phyloP scores from a whole-genome alignment of 805 yeast species.

The Hanseniaspora clermontiae region DNA sequence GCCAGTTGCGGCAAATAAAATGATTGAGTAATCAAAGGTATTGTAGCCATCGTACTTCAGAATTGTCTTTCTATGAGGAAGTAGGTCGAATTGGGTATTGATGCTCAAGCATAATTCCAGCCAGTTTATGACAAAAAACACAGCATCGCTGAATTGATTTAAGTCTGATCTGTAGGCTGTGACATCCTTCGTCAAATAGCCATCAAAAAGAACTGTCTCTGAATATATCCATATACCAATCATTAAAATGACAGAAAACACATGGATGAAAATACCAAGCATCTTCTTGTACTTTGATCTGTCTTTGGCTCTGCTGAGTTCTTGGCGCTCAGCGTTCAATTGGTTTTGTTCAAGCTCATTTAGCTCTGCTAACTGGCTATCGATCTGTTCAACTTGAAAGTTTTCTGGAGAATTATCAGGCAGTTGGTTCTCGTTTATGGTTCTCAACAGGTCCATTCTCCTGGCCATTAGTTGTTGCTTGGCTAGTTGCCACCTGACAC shows the following conservation, averaged over 20 bases:
- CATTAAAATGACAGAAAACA: background rate
- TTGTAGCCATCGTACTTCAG: slow-evolving; percentile 9
- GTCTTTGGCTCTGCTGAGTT: background rate
- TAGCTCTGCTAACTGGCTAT: background rate
- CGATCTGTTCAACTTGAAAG: background rate
- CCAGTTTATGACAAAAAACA: slow-evolving; percentile 8
- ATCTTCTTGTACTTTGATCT: background rate
- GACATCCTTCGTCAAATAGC: background rate
- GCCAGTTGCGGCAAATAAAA: background rate
- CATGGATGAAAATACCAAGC: background rate
- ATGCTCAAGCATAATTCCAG: slow-evolving; percentile 5
- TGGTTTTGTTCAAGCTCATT: background rate
- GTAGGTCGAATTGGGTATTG: slow-evolving; percentile 5
- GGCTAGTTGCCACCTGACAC: slow-evolving; percentile 3
- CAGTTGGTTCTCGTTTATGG: background rate
- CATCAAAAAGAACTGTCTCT: background rate
- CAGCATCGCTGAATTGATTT: background rate
- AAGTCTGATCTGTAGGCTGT: background rate
- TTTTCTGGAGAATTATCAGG: background rate
- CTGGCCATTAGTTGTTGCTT: slow-evolving; percentile 1
- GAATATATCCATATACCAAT: background rate
- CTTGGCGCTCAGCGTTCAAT: background rate
- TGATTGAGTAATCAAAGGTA: slow-evolving; percentile 8
- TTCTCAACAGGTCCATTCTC: slow-evolving; percentile 1
- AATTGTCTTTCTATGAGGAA: slow-evolving; percentile 12